Evolutionary conservation across 805 yeast species (phyloP).

Genomic region (Hanseniaspora meyeri): DNA sequence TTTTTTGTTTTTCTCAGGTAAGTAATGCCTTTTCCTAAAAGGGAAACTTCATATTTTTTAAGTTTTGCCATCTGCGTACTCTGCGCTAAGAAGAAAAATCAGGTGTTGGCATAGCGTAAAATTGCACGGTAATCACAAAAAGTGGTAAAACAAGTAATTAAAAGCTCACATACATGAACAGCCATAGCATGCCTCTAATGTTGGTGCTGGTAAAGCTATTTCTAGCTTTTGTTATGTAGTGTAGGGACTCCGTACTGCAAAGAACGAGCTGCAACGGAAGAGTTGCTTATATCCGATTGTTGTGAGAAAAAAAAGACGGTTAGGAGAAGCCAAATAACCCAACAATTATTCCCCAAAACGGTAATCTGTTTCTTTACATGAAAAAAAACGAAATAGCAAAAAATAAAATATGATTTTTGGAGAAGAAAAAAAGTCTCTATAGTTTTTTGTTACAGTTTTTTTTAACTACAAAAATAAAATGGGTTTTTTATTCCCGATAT

Average conservation of each 20-base stretch:
- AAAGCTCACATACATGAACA: no score
- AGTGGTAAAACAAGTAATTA: no score
- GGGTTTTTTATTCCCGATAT: neutral
- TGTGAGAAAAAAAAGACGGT: neutral
- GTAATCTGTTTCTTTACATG: neutral
- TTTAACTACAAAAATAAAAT: neutral
- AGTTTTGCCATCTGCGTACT: no score
- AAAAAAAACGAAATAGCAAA: neutral
- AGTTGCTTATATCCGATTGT: neutral
- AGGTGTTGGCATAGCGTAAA: no score
- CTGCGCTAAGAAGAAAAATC: no score
- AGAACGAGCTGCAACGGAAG: neutral
- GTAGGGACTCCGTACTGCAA: neutral
- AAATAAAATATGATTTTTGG: neutral
- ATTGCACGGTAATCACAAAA: no score
- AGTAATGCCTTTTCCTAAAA: neutral
- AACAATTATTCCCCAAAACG: neutral
- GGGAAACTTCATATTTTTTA: neutral
- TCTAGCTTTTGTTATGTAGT: no score
- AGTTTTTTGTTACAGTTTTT: neutral
- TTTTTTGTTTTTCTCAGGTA: neutral
- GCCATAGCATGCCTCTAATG: no score
- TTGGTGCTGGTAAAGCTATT: no score
- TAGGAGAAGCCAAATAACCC: no score
- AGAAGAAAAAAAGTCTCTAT: neutral